Evolutionary conservation across 352 stramenopile species (phyloP).

Genomic region (Pythium periplocum): DNA sequence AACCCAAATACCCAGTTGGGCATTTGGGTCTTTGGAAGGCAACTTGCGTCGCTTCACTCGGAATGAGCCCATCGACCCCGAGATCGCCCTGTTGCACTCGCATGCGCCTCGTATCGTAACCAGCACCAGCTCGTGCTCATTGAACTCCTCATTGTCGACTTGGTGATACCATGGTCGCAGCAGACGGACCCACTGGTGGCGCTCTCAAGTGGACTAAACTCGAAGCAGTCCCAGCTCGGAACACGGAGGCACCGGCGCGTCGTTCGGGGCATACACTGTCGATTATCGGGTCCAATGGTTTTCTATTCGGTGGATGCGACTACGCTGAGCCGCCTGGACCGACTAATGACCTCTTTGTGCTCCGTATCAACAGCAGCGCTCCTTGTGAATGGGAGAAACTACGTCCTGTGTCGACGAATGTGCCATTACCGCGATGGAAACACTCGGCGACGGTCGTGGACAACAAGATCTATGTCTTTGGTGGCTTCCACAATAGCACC

Average conservation of each 20-base stretch:
- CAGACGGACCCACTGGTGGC: conserved; percentile 3
- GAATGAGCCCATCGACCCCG: no score
- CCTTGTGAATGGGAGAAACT: conserved; percentile 75
- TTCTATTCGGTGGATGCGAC: conserved; percentile 93
- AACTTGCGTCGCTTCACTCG: no score
- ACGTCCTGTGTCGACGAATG: conserved; percentile 22
- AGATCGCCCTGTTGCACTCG: no score
- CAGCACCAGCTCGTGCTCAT: no score
- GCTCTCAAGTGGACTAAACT: conserved; percentile 53
- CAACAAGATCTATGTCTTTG: conserved; percentile 92
- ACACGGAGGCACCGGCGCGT: conserved; percentile 82
- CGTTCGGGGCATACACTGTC: conserved; percentile 93
- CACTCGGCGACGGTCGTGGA: conserved; percentile 89
- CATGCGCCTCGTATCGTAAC: no score
- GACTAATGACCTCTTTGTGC: conserved; percentile 92
- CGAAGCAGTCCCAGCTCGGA: conserved; percentile 44
- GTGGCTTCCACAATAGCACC: conserved; percentile 88
- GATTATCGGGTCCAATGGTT: conserved; percentile 83
- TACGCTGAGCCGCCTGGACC: conserved; percentile 84
- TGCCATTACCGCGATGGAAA: conserved; percentile 76
- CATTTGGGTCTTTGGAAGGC: no score
- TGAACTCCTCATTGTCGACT: no score
- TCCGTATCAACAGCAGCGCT: conserved; percentile 77
- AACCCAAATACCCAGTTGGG: no score
- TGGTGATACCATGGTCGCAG: background rate